Base-by-base conservation (phyloP, 352 stramenopile genomes). In the Thalassiosira ordinaria region DNA sequence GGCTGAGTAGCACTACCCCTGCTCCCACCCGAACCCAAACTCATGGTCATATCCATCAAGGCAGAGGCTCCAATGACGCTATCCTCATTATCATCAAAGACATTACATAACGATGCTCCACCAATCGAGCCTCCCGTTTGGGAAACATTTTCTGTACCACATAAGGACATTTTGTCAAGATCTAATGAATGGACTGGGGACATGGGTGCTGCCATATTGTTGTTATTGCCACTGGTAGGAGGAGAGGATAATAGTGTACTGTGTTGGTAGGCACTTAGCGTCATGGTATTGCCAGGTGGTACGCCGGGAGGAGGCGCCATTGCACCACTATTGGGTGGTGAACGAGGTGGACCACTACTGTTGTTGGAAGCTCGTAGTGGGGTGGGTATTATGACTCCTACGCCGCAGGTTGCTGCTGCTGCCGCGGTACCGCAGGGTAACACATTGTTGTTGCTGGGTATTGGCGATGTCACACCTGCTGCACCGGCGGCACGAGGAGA, bases 121-220 rank as follows among this genome's bases (percentile, higher is more conserved):
- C 74, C 74, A 46, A 76, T 67, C 24, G 56, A 66, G 7, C 59
- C 68, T 51, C 57, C 73, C 8, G 41, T 49, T 18, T 68, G 64
- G 13, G 74, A 82, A 31, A 82, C 67, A 39, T 75, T 82, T 29
- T 82, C 74, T 1, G 74, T 82, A 33, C 65, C 74, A 49, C 64
- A 71, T 0, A 82, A 49, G 4, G 62, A 74, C 72, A 81, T 81
- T 66, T 71, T 81, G n/a, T 81, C 72, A 22, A 81, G 49, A 39
- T 81, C 72, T 74, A 49, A 66, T 53, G 7, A 66, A 37, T 27
- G 64, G 63, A 59, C 59, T 39, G 22, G 47, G 46, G 61, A 74
- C 37, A 74, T 47, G 20, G 65, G 65, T n/a, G n/a, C n/a, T 37
- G 41, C 26, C 29, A 47, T 44, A 20, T n/a, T n/a, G n/a, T n/a